Evolutionary conservation across 176 grass and related monocot genomes (phyloP).

Genomic region (Ampelocalamus luodianensis): DNA sequence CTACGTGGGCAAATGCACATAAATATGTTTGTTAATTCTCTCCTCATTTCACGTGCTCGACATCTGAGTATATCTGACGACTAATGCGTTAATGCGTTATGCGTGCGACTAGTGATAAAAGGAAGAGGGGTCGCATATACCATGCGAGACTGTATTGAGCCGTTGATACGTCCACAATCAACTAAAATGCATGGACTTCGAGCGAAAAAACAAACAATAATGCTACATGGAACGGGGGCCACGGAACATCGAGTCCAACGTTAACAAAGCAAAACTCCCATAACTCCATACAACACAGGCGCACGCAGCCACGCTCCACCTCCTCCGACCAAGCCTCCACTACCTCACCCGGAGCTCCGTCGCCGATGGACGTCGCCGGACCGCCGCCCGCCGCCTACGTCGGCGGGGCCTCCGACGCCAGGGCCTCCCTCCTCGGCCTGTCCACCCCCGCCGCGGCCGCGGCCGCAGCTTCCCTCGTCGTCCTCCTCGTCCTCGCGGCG

Average conservation of each 20-base stretch:
- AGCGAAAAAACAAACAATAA: not conserved
- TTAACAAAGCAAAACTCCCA: not conserved
- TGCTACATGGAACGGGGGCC: constrained; percentile 6
- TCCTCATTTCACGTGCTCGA: not conserved
- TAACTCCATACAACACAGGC: constrained; percentile 44
- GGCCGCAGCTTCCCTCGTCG: constrained; percentile 17
- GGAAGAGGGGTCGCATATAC: too few species aligned
- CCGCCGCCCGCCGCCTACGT: constrained; percentile 2
- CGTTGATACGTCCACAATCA: too few species aligned
- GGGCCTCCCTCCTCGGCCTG: constrained; percentile 34
- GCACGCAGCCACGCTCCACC: constrained; percentile 39
- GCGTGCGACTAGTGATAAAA: too few species aligned
- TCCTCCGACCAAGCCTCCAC: not conserved
- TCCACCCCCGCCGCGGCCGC: constrained; percentile 31
- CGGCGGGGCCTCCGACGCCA: not conserved
- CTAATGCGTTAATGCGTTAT: too few species aligned
- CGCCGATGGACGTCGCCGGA: constrained; percentile 56
- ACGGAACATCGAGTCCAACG: constrained; percentile 45
- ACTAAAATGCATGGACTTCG: not conserved
- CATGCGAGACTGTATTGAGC: too few species aligned
- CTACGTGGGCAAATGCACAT: not conserved
- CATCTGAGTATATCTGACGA: too few species aligned
- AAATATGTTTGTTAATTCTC: not conserved
- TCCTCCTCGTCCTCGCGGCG: constrained; percentile 50
- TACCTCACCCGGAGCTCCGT: not conserved